Percentiles rank a stretch among this genome's conserved stretches.
Conservation (phyloP, 768 basidiomycete genomes). For the Mrakia gelida region DNA sequence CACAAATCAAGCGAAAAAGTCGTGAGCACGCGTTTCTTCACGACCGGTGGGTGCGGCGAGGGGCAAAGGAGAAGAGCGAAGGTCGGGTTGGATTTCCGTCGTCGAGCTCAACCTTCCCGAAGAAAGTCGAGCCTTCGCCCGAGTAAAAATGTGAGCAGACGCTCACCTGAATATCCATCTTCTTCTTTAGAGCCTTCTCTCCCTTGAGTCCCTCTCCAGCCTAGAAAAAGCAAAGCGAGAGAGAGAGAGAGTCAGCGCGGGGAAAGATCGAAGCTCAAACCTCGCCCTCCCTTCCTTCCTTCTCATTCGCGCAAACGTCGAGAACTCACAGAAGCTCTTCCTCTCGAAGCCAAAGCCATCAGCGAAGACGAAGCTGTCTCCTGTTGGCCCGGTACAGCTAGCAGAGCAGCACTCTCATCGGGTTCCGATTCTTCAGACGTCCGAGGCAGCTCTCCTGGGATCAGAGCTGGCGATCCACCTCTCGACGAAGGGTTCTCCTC, state of each 20-base stretch:
- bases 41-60: not conserved
- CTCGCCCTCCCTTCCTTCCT: not conserved
- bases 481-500: not conserved
- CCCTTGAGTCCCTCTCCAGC: not conserved
- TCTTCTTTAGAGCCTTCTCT: slow-evolving; percentile 14
- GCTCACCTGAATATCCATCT: slow-evolving; percentile 30
- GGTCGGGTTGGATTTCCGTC: not conserved
- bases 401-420: not conserved
- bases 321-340: not conserved
- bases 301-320: not conserved
- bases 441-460: not conserved
- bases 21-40: not conserved
- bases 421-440: not conserved
- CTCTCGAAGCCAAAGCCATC: not conserved
- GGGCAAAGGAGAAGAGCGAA: not conserved
- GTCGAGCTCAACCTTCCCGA: not conserved
- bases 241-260: not conserved
- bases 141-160: not conserved
- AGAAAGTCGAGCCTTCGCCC: no score
- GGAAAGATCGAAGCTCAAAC: not conserved
- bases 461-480: not conserved
- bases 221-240: not conserved
- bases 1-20: no score
- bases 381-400: not conserved
- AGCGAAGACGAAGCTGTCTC: not conserved